Evolutionary conservation across 148 eudicot species (phyloP), one percentile per base, ranked within the genome.

Genomic region (Rhododendron henanense): DNA sequence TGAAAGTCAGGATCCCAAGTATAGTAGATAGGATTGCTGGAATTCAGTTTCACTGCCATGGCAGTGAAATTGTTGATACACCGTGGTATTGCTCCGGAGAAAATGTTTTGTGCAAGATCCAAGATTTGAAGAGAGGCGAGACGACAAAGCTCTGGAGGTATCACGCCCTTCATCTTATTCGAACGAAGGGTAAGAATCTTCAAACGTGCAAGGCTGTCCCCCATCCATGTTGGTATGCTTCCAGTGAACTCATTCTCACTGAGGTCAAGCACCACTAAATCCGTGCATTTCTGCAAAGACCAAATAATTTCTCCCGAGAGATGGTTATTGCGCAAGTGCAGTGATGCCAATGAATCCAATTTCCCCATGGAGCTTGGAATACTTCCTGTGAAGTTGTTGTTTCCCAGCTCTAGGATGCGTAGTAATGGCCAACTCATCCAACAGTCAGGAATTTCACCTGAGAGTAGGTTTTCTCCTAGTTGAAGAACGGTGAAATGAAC

Each of bases 301-400:
- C 14, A 14, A 39, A 89, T 89, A 8, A 89, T 14, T 33, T 21
- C 25, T 10, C 89, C 89, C 35, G 83, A 85, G 14, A 89, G 80
- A 3, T 16, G 18, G 78, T 89, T 89, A 39, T 41, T 53, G 1
- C 71, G 16, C 14, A 89, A 15, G 25, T 85, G 59, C 47, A 87
- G 79, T 23, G 86, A 85, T 23, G 10, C 1, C 69, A 63, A 63
- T 1, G 28, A 41, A 41, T 5, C 8, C 69, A 63, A 63, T 59
- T 59, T 25, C 0, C 87, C 89, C 8, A 89, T 47, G 48, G 91
- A 84, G 37, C 25, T 69, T 57, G 89, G 89, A 33, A 89, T 85
- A 2, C 11, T 48, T 4, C 91, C 91, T 15, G 63, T 71, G 0
- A 89, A 57, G 2, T 55, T 2, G 28, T 89, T 89, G 53, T 83